phyloP scores from a whole-genome alignment of 495 filamentous ascomycete genomes.

The Arthonia radiata region DNA sequence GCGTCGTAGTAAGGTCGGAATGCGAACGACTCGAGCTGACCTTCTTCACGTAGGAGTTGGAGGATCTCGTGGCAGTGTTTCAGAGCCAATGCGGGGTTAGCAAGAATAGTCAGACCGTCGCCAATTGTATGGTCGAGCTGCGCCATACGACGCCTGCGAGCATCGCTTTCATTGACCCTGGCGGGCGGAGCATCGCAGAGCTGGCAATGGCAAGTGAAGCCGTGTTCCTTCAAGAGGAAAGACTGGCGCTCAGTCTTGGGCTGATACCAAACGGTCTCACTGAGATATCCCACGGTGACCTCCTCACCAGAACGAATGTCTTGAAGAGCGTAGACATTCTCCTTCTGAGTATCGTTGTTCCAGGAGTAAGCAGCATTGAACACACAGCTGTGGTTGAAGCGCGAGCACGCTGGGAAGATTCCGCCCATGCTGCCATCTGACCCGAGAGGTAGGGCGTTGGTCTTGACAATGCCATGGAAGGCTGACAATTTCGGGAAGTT shows the following conservation, averaged over 20 bases:
- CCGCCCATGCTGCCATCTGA: constrained; percentile 11
- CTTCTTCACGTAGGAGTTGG: no score
- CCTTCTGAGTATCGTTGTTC: constrained; percentile 11
- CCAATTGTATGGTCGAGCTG: constrained; percentile 14
- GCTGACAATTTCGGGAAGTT: constrained; percentile 14
- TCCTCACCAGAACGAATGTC: constrained; percentile 18
- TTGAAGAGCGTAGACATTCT: constrained; percentile 17
- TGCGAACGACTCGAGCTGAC: no score
- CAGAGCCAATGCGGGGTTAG: no score
- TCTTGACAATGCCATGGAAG: constrained; percentile 14
- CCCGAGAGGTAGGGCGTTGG: constrained; percentile 17
- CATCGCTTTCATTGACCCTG: constrained; percentile 12
- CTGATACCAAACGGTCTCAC: no score
- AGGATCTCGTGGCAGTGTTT: no score
- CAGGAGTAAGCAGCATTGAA: constrained; percentile 19
- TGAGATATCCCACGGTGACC: constrained; percentile 18
- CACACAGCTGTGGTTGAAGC: constrained; percentile 19
- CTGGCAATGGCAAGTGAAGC: constrained; percentile 17
- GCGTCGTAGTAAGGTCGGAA: constrained; percentile 20
- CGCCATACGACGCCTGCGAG: constrained; percentile 10
- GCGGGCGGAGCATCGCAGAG: constrained; percentile 11
- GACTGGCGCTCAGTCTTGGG: constrained; percentile 5
- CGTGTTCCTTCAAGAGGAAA: constrained; percentile 3
- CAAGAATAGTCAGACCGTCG: no score
- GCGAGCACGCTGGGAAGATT: constrained; percentile 13